Evolutionary conservation across 2,329 filamentous ascomycete genomes (phyloP), one percentile per base, ranked within the genome.

Genomic region (Gremmenia infestans): DNA sequence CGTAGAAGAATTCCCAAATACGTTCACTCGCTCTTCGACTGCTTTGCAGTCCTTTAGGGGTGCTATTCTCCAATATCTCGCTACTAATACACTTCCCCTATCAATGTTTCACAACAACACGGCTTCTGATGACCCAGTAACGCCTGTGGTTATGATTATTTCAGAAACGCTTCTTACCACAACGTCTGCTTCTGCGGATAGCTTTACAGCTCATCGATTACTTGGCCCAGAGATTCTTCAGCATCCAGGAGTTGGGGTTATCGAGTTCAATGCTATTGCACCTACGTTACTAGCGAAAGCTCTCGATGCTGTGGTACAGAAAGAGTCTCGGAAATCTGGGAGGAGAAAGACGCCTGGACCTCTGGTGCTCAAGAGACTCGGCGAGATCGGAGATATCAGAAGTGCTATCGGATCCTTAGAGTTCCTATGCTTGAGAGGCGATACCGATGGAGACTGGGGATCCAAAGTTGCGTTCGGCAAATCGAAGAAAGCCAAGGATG

Each of bases 181-280:
- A 1, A 91, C 86, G 7, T 92, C 89, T 3, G 87, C 91, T 1
- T 85, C 88, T 9, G 85, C 90, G 12, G 92, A 97, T 68, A 97
- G 89, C 71, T 91, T 97, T 66, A 99, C 94, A 0, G 91, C 91
- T 0, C 90, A 97, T 73, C 85, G 92, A 23, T 75, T 99, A 17
- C 81, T 99, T 3, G 94, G 95, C 0, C 87, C 91, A 0, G 89
- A 94, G 61, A 88, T 99, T 45, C 78, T 91, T 14, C 85, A 87
- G 43, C 91, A 97, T 71, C 86, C 89, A 0, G 86, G 86, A 14
- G 85, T 91, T 2, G 84, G 82, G 8, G 78, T 89, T 5, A 90
- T 99, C 61, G 92, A 96, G 62, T 99, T 97, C 74, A 99, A 99
- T 66, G 82, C 88, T 12, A 87, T 99, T 58, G 94, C 94, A 0